Conservation (phyloP, 75 land plant species). For the Larix kaempferi region DNA sequence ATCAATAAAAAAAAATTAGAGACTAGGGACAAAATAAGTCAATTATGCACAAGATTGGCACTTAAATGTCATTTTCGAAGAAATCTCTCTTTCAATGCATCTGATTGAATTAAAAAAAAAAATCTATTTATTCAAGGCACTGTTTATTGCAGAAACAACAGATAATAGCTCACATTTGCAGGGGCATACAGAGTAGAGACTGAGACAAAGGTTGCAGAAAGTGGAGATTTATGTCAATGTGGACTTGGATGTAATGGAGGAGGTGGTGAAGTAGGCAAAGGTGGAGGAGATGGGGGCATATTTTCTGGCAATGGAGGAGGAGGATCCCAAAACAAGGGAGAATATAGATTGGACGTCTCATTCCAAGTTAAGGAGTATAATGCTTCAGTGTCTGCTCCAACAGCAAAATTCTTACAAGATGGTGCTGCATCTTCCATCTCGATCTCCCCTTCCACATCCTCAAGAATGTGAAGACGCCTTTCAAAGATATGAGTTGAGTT, state of each 20-base stretch:
- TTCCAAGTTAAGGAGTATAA: background rate
- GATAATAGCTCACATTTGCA: background rate
- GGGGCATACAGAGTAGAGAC: constrained; percentile 2
- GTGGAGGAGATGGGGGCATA: constrained; percentile 58
- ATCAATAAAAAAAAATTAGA: too few relatives aligned
- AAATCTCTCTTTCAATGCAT: too few relatives aligned
- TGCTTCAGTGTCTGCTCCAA: constrained; percentile 7
- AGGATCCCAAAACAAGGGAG: constrained; percentile 6
- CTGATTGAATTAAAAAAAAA: too few relatives aligned
- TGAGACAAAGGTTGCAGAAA: constrained; percentile 9
- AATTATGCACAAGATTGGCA: too few relatives aligned
- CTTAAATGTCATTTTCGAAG: too few relatives aligned
- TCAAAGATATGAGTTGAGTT: constrained; percentile 33
- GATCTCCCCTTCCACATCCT: constrained; percentile 95
- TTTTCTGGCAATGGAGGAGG: constrained; percentile 69
- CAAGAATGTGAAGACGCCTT: too few relatives aligned
- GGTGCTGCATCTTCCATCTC: too few relatives aligned
- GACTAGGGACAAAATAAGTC: too few relatives aligned
- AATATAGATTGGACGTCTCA: constrained; percentile 5
- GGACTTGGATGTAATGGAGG: constrained; percentile 23
- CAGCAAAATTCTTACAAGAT: constrained; percentile 4
- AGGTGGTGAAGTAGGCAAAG: constrained; percentile 31
- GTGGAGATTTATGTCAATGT: background rate
- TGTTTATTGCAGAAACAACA: too few relatives aligned
- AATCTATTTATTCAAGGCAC: too few relatives aligned